These are phyloP conservation scores for Cordyceps farinosa DNA, from an alignment of 2,329 filamentous ascomycete species.

Conservation along the genomic window DNA sequence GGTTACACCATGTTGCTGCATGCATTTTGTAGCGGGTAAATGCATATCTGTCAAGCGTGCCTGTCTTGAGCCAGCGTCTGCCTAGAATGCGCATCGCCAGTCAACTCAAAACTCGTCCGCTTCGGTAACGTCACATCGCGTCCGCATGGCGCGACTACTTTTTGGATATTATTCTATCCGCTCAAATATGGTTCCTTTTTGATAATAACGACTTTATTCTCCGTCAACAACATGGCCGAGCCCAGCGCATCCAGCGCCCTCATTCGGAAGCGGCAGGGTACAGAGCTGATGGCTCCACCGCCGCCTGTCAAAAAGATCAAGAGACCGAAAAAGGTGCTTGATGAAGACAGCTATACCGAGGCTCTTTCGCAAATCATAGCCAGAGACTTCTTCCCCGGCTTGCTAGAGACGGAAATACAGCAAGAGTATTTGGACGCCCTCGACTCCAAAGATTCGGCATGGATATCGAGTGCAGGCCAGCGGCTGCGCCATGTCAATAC, in stretches of 20 bases:
- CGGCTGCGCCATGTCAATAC: constrained; percentile 78
- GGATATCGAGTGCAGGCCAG: constrained; percentile 79
- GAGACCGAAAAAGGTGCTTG: constrained; percentile 78
- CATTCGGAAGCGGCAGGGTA: constrained; percentile 65
- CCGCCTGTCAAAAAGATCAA: constrained; percentile 86
- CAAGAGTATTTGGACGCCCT: constrained; percentile 90
- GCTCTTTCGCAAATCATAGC: constrained; percentile 91
- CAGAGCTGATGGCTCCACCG: constrained; percentile 78
- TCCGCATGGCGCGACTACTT: no score
- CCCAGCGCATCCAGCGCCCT: constrained; percentile 52
- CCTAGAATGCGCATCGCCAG: not conserved
- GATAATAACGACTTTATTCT: not conserved
- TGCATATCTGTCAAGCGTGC: constrained; percentile 1
- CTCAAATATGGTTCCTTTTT: not conserved
- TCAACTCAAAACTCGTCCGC: not conserved
- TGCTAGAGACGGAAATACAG: constrained; percentile 80
- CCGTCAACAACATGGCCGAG: constrained; percentile 8
- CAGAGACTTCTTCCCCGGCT: constrained; percentile 91
- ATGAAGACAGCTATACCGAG: constrained; percentile 91
- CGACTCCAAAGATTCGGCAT: constrained; percentile 76
- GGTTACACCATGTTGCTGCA: no score
- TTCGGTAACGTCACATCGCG: not conserved
- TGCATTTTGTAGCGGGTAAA: not conserved
- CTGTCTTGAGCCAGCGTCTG: not conserved
- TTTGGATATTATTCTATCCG: not conserved